Conservation (phyloP, 192 early-diverging fungal genomes). For the Coemansia reversa region DNA sequence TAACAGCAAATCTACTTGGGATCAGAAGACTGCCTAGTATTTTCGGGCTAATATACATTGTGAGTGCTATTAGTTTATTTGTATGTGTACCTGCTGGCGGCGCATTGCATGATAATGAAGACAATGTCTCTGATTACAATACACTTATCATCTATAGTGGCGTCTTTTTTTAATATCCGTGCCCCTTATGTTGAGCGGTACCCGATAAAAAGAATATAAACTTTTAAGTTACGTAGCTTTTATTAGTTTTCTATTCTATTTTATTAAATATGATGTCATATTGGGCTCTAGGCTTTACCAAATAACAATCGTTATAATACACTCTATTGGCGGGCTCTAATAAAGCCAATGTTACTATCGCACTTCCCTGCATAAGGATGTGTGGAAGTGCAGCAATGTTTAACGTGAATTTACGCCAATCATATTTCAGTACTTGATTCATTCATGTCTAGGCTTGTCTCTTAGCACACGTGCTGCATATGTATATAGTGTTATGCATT, state of each 20-base stretch:
- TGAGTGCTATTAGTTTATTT: conserved; percentile 20
- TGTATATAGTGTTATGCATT: neutral
- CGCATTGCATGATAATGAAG: conserved; percentile 29
- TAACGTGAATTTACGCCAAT: neutral
- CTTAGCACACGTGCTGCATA: neutral
- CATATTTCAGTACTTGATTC: neutral
- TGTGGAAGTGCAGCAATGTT: too few relatives aligned
- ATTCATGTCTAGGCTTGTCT: neutral
- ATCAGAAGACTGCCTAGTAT: conserved; percentile 32
- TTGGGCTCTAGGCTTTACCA: neutral
- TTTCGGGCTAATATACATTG: conserved; percentile 32
- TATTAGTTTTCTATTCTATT: neutral
- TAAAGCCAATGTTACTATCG: neutral
- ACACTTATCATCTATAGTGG: conserved; percentile 34
- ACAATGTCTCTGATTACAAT: conserved; percentile 18
- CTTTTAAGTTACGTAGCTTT: neutral
- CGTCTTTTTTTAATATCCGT: conserved; percentile 17
- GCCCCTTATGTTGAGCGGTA: neutral
- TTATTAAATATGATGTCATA: neutral
- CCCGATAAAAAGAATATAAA: conserved; percentile 3
- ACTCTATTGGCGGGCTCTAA: neutral
- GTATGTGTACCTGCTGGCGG: conserved; percentile 36
- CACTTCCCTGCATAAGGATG: neutral
- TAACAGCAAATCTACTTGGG: conserved; percentile 38
- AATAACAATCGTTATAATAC: neutral